Base-by-base conservation (phyloP, 2,329 filamentous ascomycete species). In the Calonectria pseudoturangicola region DNA sequence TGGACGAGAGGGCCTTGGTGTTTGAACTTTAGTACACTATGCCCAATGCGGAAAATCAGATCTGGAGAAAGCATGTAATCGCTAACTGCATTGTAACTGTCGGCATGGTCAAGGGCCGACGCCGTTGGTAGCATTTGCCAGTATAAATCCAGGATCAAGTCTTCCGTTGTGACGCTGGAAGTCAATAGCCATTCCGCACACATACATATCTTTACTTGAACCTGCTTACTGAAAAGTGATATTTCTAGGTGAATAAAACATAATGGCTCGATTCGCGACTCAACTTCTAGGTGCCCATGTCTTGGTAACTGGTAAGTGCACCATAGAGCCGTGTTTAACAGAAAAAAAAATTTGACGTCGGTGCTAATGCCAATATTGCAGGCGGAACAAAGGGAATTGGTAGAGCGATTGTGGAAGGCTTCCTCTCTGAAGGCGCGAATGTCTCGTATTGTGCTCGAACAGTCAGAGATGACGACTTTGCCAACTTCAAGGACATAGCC, bases 311-410 rank as follows among this genome's bases (percentile, higher is more conserved):
- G 43, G 70, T 58, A 62, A 33, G 70, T 36, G n/a, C 12, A 25
- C 13, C 30, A 0, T 33, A 2, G 1, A 25, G 50, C 15, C 50
- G 21, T 27, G 9, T 27, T 4, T 9, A 6, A n/a, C 25, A 13
- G 2, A 27, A 6, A 10, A 33, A 27, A 12, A 10, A 39, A 1
- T 21, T 21, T 21, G 21, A 30, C 3, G 13, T 15, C 66, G 18
- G 70, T 28, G 25, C 25, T 66, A 27, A 72, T 30, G 21, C 28
- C 10, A 51, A 16, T n/a, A 4, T 12, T 47, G 0, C 21, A 79
- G 77, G 79, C 9, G 79, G 79, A 0, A 74, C 71, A 6, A 81
- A 81, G 30, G 79, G 79, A 2, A 77, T 81, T n/a, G 79, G 79
- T 0, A 77, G 56, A 45, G 75, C 70, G 2, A 76, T 78, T 1